phyloP scores from a whole-genome alignment of 2,329 filamentous ascomycete species.

The Aspergillus arachidicola region DNA sequence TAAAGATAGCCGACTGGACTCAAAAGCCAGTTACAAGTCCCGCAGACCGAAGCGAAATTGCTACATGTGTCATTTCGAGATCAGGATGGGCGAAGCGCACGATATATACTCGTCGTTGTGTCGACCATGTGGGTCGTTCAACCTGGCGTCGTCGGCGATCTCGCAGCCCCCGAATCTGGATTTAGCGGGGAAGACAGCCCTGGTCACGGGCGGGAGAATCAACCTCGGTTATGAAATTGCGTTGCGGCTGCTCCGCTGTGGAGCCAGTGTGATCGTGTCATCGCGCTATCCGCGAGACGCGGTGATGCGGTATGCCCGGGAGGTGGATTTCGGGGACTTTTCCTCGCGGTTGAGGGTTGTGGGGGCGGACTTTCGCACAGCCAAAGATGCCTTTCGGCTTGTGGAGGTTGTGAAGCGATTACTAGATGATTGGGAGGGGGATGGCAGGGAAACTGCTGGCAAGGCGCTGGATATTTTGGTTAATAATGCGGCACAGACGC shows the following conservation, averaged over 20 bases:
- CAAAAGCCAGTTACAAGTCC: background rate
- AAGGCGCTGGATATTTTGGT: constrained; percentile 36
- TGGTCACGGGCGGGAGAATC: constrained; percentile 40
- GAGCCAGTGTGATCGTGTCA: constrained; percentile 39
- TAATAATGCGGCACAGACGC: constrained; percentile 45
- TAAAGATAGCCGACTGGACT: background rate
- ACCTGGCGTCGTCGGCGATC: constrained; percentile 27
- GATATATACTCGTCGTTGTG: constrained; percentile 35
- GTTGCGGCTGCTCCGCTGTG: constrained; percentile 38
- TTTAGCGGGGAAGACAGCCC: constrained; percentile 27
- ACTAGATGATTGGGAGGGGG: constrained; percentile 23
- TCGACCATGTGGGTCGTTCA: constrained; percentile 38
- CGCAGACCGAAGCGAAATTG: constrained; percentile 19
- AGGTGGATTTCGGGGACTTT: constrained; percentile 18
- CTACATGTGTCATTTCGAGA: constrained; percentile 36
- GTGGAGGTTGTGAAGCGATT: constrained; percentile 25
- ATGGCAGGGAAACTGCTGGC: background rate
- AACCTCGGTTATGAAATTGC: constrained; percentile 39
- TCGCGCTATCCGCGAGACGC: constrained; percentile 41
- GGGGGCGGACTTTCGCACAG: constrained; percentile 38
- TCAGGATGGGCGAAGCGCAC: constrained; percentile 18
- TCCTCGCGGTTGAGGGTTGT: constrained; percentile 28
- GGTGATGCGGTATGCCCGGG: constrained; percentile 28
- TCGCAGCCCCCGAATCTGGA: constrained; percentile 35
- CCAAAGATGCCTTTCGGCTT: constrained; percentile 35